Base-by-base conservation (phyloP, 768 basidiomycete genomes). In the Agaricus subrufescens region DNA sequence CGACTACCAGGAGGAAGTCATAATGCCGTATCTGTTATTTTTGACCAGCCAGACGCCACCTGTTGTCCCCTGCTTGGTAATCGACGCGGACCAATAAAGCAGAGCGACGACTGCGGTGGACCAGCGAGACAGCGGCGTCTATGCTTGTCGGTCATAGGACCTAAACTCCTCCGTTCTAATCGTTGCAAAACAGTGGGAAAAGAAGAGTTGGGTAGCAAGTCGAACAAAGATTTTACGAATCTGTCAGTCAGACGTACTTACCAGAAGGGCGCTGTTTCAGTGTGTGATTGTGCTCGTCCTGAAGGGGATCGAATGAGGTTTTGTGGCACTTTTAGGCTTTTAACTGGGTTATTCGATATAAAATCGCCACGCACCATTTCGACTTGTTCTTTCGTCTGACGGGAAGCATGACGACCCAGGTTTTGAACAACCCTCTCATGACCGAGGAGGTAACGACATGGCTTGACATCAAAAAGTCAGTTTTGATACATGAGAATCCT, bases 251-350 rank as follows among this genome's bases (percentile, higher is more conserved):
- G 48, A 37, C 44, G 30, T 53, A 37, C 15, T 23, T 37, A 46
- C 19, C 15, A 31, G 43, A 46, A 25, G 43, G 19, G 45, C 52
- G 52, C 30, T 19, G 44, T 30, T 53, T 30, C 3, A 7, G 52
- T 23, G 5, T 4, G 34, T 46, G 44, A 46, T 53, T 53, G 31
- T 34, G 48, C 52, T 53, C 44, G 23, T 11, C 38, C 27, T 23
- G 34, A 34, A 45, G 7, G 48, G 19, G 31, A 53, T 37, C 25
- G 23, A 14, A 30, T 45, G 52, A 46, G 44, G 29, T 12, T 10
- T 15, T 34, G 52, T 53, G 52, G 52, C 52, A n/a, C 29, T 10
- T 6, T 29, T 52, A 53, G 52, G 19, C 44, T 53, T 53, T 53
- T 37, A 31, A 19, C 12, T 38, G 29, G 40, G n/a, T 42, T 10